Evolutionary conservation across 78 protist genomes (phyloP).

Genomic region (Dictyostelium firmibasis): DNA sequence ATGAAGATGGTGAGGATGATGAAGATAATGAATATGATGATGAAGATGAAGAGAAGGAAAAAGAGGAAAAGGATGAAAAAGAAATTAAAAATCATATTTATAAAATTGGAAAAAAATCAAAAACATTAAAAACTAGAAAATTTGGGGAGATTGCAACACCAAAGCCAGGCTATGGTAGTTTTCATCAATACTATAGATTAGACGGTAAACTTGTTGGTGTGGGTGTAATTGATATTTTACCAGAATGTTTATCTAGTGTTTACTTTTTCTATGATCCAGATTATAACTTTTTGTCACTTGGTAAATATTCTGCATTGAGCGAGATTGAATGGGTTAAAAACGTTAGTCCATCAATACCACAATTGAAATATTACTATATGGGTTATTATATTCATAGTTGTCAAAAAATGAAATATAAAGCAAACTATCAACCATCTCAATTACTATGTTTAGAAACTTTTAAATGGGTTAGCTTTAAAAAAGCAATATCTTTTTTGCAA

Average conservation of each 20-base stretch:
- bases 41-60: background rate
- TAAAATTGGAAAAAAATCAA: background rate
- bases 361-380: constrained; percentile 83
- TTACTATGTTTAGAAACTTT: constrained; percentile 37
- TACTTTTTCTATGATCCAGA: constrained; percentile 91
- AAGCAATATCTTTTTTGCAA: background rate
- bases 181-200: constrained; percentile 86
- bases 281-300: constrained; percentile 44
- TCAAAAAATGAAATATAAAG: constrained; percentile 82
- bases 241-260: constrained; percentile 88
- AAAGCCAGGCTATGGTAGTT: constrained; percentile 81
- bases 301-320: constrained; percentile 60
- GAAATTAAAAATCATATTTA: background rate
- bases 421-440: constrained; percentile 60
- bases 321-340: constrained; percentile 45
- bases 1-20: background rate
- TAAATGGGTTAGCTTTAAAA: constrained; percentile 34
- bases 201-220: constrained; percentile 90
- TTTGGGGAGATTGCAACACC: constrained; percentile 1
- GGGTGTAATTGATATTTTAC: constrained; percentile 89
- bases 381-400: constrained; percentile 84
- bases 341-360: background rate
- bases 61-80: too few relatives aligned
- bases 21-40: background rate
- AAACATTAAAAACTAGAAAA: background rate